A percentile compares a stretch with the other conserved stretches of the same genome.
phyloP scores from a whole-genome alignment of 352 stramenopile species.

The Saprolegnia parasitica region DNA sequence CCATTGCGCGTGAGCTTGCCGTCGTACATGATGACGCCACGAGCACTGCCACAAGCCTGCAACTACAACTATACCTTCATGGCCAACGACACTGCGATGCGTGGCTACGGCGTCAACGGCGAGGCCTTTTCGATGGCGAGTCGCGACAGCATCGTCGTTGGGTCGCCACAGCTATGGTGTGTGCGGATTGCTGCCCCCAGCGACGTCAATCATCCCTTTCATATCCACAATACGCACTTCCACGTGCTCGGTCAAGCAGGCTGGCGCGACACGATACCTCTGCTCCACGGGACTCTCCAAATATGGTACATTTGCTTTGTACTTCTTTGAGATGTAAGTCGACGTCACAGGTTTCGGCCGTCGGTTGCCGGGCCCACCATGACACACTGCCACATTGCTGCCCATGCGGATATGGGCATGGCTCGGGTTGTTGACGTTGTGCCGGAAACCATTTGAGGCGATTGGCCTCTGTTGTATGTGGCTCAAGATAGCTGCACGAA shows the following conservation, averaged over 20 bases:
- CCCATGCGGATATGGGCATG: slow-evolving; percentile 68
- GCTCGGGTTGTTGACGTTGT: slow-evolving; percentile 74
- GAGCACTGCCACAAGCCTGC: slow-evolving; percentile 35
- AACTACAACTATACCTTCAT: slow-evolving; percentile 64
- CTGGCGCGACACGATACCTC: slow-evolving; percentile 63
- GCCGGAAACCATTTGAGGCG: slow-evolving; percentile 30
- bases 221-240: slow-evolving; percentile 75
- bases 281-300: slow-evolving; percentile 55
- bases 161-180: not conserved
- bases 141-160: not conserved
- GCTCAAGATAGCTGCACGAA: no score
- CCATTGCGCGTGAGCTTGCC: slow-evolving; percentile 35
- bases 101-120: slow-evolving; percentile 19
- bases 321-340: not conserved
- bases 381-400: slow-evolving; percentile 70
- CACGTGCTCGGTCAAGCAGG: slow-evolving; percentile 48
- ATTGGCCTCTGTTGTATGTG: no score
- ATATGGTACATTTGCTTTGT: slow-evolving; percentile 38
- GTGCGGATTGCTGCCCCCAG: not conserved
- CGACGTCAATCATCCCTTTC: slow-evolving; percentile 54
- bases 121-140: not conserved
- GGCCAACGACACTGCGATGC: slow-evolving; percentile 7
- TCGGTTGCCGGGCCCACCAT: slow-evolving; percentile 56
- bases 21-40: slow-evolving; percentile 43
- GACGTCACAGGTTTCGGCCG: slow-evolving; percentile 37